A percentile compares a stretch with the other conserved stretches of the same genome.
Conservation (phyloP, 2,329 filamentous ascomycete species). For the Xylariaceae sp. region DNA sequence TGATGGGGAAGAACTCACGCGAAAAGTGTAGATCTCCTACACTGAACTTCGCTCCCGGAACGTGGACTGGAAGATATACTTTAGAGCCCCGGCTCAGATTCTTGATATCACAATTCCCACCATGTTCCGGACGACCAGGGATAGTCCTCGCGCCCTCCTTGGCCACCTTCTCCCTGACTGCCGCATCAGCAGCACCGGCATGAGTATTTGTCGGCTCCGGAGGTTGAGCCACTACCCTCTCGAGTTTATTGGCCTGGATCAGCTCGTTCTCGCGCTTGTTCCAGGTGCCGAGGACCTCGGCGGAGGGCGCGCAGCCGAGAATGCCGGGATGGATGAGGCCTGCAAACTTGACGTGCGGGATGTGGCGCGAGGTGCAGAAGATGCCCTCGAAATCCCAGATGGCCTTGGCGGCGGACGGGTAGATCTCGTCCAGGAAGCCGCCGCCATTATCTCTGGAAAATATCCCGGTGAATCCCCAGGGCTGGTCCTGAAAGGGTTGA, state of each 20-base stretch:
- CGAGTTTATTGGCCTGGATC: conserved; percentile 68
- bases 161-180: conserved; percentile 68
- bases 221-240: conserved; percentile 74
- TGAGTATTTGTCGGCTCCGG: conserved; percentile 74
- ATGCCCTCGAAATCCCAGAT: conserved; percentile 63
- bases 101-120: conserved; percentile 92
- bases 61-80: conserved; percentile 86
- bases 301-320: conserved; percentile 82
- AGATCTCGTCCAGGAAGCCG: conserved; percentile 85
- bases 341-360: conserved; percentile 83
- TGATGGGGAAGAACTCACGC: conserved; percentile 44
- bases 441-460: conserved; percentile 83
- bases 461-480: conserved; percentile 88
- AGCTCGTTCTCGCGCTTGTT: conserved; percentile 82
- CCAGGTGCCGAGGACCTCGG: conserved; percentile 78
- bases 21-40: conserved; percentile 89
- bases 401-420: conserved; percentile 71
- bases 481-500: conserved; percentile 81
- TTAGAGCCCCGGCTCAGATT: conserved; percentile 79
- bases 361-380: conserved; percentile 72
- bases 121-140: conserved; percentile 81
- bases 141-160: conserved; percentile 83
- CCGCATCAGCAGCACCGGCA: conserved; percentile 64
- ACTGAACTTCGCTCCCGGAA: conserved; percentile 83
- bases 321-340: conserved; percentile 92